Evolutionary conservation across 2,329 filamentous ascomycete genomes (phyloP), one percentile per base, ranked within the genome.

Genomic region (Paecilomyces variotii): DNA sequence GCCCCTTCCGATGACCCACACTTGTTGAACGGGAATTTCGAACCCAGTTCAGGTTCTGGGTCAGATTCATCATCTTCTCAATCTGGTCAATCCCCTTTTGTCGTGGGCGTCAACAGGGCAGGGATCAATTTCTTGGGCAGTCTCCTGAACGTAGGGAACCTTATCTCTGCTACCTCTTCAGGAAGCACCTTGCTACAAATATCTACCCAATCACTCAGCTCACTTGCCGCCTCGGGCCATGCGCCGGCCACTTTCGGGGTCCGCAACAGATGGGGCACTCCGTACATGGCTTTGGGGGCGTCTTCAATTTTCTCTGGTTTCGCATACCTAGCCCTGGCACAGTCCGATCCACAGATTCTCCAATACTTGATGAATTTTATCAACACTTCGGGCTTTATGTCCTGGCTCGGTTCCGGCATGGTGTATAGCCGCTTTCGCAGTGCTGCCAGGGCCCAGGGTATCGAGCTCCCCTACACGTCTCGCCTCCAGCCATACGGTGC

Each of bases 181-280:
- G 89, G 87, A 60, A 90, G 89, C 75, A 88, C 87, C 12, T 89
- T 89, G 74, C 82, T 91, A 59, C 90, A 89, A 76, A 88, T 86
- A 49, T 85, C 84, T 59, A 87, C 83, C 58, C 85, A 87, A 25
- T 86, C 88, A 45, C 78, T 90, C 35, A 80, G 89, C 62, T 85
- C 83, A 9, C 79, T 90, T 11, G 85, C 87, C 34, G 76, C 84
- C 49, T 84, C 87, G 56, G 82, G 84, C 50, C 83, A 85, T 60
- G 87, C 86, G 0, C 87, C 87, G 1, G 70, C 69, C 9, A 74
- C 87, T 65, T 77, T 97, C 67, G 80, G 79, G 60, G 73, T 76
- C 54, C 88, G 84, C 61, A 87, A 85, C 72, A 73, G 75, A 34
- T 75, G 77, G 60, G 87, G 87, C 27, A 85, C 87, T 0, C 87